Percentiles rank a stretch among this genome's conserved stretches.
Evolutionary conservation across 129 eudicot genomes (phyloP).

Genomic region (Oenanthe sinensis): DNA sequence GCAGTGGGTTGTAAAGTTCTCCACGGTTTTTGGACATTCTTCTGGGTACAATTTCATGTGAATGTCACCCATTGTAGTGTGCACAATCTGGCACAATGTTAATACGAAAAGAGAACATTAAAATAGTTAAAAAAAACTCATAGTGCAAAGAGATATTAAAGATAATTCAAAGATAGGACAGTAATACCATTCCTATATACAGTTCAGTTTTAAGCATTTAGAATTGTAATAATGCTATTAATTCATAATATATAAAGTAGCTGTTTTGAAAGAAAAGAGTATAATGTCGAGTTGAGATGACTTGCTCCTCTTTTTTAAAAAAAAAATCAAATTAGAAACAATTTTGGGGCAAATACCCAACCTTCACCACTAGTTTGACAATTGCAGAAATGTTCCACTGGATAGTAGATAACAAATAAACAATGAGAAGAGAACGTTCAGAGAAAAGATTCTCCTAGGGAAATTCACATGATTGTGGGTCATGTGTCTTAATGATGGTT

Average conservation of each 20-base stretch:
- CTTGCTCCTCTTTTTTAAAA: neutral
- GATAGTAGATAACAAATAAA: neutral
- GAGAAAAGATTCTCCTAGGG: neutral
- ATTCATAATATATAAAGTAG: neutral
- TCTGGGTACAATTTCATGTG: slow-evolving; percentile 96
- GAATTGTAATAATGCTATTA: neutral
- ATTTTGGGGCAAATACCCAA: neutral
- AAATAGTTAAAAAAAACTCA: neutral
- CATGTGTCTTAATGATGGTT: neutral
- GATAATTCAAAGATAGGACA: neutral
- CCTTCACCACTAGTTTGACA: neutral
- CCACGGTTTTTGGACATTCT: slow-evolving; percentile 99
- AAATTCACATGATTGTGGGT: neutral
- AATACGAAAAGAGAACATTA: slow-evolving; percentile 11
- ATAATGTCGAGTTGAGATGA: neutral
- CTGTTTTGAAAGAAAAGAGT: neutral
- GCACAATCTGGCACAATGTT: slow-evolving; percentile 51
- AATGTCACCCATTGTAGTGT: slow-evolving; percentile 86
- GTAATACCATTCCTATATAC: neutral
- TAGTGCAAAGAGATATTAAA: neutral
- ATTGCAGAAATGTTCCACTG: too few relatives aligned
- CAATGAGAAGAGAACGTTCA: neutral
- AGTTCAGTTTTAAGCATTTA: neutral
- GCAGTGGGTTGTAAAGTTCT: slow-evolving; percentile 96
- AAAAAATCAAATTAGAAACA: neutral